Percentiles rank a stretch among this genome's conserved stretches.
Conservation (phyloP, 2,329 filamentous ascomycete species). For the Ceratocystis lukuohia region DNA sequence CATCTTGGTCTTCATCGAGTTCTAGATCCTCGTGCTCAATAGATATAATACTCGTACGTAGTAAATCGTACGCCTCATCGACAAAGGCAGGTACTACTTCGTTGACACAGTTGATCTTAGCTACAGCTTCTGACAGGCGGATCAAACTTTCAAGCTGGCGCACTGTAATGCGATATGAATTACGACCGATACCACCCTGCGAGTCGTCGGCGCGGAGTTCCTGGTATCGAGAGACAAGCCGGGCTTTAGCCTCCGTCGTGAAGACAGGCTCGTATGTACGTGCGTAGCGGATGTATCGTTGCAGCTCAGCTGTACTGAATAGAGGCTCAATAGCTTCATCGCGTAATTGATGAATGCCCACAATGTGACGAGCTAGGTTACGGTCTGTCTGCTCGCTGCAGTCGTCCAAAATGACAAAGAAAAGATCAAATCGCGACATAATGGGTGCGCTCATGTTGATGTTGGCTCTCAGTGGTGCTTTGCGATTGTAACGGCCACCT, state of each 20-base stretch:
- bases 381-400: constrained; percentile 87
- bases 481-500: constrained; percentile 91
- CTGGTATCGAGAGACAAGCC: constrained; percentile 88
- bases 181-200: constrained; percentile 83
- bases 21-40: constrained; percentile 97
- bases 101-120: constrained; percentile 91
- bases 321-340: constrained; percentile 86
- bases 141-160: constrained; percentile 94
- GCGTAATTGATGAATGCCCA: constrained; percentile 80
- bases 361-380: constrained; percentile 86
- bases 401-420: constrained; percentile 95
- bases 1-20: constrained; percentile 62
- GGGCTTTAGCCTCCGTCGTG: constrained; percentile 68
- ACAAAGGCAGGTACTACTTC: constrained; percentile 79
- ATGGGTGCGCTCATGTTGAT: constrained; percentile 99
- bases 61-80: constrained; percentile 77
- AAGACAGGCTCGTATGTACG: constrained; percentile 90
- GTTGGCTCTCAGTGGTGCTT: constrained; percentile 81
- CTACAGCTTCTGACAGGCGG: constrained; percentile 90
- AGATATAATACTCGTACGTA: constrained; percentile 89
- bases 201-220: constrained; percentile 86
- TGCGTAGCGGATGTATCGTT: constrained; percentile 94
- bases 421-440: constrained; percentile 98
- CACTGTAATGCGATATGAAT: constrained; percentile 95
- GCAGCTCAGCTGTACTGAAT: constrained; percentile 89